These are phyloP conservation scores for Lagerstroemia speciosa DNA, from an alignment of 345 rosid genomes.

Conservation along the genomic window DNA sequence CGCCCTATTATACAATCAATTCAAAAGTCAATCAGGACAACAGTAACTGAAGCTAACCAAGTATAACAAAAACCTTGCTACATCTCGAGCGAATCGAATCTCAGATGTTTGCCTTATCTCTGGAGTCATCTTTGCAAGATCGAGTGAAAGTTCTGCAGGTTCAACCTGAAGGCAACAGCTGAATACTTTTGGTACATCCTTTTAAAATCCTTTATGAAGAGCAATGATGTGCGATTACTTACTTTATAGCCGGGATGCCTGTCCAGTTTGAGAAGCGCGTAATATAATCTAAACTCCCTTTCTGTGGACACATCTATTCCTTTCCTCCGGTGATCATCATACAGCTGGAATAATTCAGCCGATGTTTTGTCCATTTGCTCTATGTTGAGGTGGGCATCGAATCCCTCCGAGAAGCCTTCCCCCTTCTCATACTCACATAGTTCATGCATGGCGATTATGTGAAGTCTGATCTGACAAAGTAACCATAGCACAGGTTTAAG, in stretches of 20 bases:
- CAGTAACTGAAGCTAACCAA: neutral
- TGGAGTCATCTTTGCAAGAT: slow-evolving; percentile 96
- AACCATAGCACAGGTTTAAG: slow-evolving; percentile 14
- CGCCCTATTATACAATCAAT: neutral
- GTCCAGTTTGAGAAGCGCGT: slow-evolving; percentile 97
- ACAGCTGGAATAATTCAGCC: slow-evolving; percentile 92
- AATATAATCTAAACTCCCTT: slow-evolving; percentile 92
- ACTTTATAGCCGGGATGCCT: slow-evolving; percentile 99
- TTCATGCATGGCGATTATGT: slow-evolving; percentile 92
- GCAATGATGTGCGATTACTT: slow-evolving; percentile 14
- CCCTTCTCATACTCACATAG: slow-evolving; percentile 89
- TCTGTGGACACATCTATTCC: slow-evolving; percentile 65
- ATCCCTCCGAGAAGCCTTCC: slow-evolving; percentile 96
- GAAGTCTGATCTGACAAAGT: slow-evolving; percentile 80
- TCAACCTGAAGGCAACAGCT: slow-evolving; percentile 59
- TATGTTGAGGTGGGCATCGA: slow-evolving; percentile 95
- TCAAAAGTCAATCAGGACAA: neutral
- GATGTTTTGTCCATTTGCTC: slow-evolving; percentile 99
- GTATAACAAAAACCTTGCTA: slow-evolving; percentile 63
- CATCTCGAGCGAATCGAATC: slow-evolving; percentile 81
- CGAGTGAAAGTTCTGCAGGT: slow-evolving; percentile 95
- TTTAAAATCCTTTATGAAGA: slow-evolving; percentile 10
- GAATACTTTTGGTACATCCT: slow-evolving; percentile 8
- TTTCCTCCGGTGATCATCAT: slow-evolving; percentile 94
- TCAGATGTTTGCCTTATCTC: slow-evolving; percentile 87